phyloP scores from a whole-genome alignment of 2,329 filamentous ascomycete species.

The Alternaria viburni region DNA sequence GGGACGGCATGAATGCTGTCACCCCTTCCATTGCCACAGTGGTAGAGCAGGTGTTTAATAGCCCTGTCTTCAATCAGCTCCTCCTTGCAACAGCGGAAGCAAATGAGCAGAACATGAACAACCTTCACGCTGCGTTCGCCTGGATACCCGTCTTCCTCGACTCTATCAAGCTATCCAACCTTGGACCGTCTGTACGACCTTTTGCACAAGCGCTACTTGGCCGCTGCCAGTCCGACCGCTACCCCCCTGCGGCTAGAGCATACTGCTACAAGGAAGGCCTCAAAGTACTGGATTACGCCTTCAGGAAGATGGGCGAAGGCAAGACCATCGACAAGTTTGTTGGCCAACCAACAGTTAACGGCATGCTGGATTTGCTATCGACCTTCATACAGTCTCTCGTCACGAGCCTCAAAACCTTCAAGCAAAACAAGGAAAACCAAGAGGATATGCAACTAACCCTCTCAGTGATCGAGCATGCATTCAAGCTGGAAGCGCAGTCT shows the following conservation, averaged over 20 bases:
- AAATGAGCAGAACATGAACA: conserved; percentile 61
- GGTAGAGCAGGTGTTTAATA: conserved; percentile 82
- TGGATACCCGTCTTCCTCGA: conserved; percentile 81
- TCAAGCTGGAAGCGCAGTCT: conserved; percentile 74
- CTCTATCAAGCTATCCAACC: conserved; percentile 76
- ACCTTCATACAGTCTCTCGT: conserved; percentile 58
- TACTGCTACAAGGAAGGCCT: conserved; percentile 68
- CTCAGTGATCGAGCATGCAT: conserved; percentile 68
- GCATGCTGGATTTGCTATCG: conserved; percentile 69
- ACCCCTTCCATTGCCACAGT: conserved; percentile 79
- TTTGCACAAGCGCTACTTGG: conserved; percentile 77
- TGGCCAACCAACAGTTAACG: conserved; percentile 54
- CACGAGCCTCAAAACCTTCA: conserved; percentile 38
- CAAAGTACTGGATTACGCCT: conserved; percentile 43
- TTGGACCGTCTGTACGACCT: conserved; percentile 80
- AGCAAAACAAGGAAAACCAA: conserved; percentile 28
- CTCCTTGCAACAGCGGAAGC: conserved; percentile 56
- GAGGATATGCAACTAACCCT: conserved; percentile 59
- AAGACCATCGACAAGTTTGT: conserved; percentile 46
- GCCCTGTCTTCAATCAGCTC: conserved; percentile 68
- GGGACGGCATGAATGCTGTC: conserved; percentile 84
- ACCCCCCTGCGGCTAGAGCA: conserved; percentile 64
- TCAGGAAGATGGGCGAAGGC: conserved; percentile 41
- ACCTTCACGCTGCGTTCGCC: conserved; percentile 69
- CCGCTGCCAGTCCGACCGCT: conserved; percentile 62